Base-by-base conservation (phyloP, 257 asterid species). In the Lithospermum erythrorhizon region DNA sequence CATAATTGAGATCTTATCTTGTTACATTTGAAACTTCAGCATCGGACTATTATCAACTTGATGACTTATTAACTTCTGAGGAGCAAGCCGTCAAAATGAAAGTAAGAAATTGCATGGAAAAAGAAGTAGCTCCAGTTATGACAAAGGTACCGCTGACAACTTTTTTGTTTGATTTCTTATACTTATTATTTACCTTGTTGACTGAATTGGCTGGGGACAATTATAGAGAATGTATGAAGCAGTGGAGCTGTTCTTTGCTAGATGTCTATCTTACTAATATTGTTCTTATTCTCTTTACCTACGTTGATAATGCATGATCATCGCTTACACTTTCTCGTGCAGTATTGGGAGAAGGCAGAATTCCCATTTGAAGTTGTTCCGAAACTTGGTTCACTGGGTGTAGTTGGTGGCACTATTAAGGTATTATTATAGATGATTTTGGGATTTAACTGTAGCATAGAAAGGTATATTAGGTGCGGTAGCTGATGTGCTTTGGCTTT, bases 281-380 rank as follows among this genome's bases (percentile, higher is more conserved):
- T 11, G 20, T n/a, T n/a, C 57, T 53, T 14, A 53, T 19, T 9
- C 37, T 24, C 20, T 13, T 35, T 7, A 19, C 49, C 47, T 49
- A 17, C 21, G 8, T 21, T 27, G 10, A 29, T 54, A 32, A 32
- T 25, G 25, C 24, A 14, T 32, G 27, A 22, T 45, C 19, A 54
- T 59, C 11, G 51, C 59, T 67, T 59, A 37, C 55, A 62, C 52
- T 61, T 66, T 41, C 62, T 60, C 69, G 69, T 68, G 71, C 78
- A 89, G 99, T 93, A 84, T 59, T 93, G 99, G 99, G 97, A 93
- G 80, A 93, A 83, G 78, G 97, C 96, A 49, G 91, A 89, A 77
- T 93, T 93, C 77, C 99, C 97, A 10, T 93, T 93, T 70, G 94
- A 89, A 80, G 78, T 93, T 65, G 57, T 93, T 76, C 96, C 99